Percentiles rank a stretch among this genome's conserved stretches.
These are phyloP conservation scores for Solanum chiquidenum DNA, from an alignment of 257 asterid species.

Conservation along the genomic window DNA sequence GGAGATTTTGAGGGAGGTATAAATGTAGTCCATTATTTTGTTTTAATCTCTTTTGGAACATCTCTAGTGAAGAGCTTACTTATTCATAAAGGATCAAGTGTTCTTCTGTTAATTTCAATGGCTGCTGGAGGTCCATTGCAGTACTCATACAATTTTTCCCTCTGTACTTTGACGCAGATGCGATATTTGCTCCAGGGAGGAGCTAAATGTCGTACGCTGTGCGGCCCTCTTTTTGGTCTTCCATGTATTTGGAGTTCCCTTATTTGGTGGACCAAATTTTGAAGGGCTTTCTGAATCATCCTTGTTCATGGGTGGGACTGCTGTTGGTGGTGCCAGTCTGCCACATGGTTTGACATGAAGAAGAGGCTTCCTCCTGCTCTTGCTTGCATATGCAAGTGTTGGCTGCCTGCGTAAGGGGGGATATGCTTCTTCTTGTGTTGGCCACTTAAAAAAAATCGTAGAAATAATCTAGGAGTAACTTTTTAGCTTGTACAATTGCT, in stretches of 20 bases:
- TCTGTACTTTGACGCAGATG: constrained; percentile 81
- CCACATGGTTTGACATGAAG: constrained; percentile 68
- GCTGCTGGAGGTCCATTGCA: constrained; percentile 31
- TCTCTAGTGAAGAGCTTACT: neutral
- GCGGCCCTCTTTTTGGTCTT: constrained; percentile 54
- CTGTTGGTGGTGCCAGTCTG: constrained; percentile 66
- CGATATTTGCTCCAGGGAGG: constrained; percentile 99
- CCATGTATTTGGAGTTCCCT: constrained; percentile 76
- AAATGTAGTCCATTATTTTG: constrained; percentile 4
- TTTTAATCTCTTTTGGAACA: neutral
- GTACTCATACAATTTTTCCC: constrained; percentile 38
- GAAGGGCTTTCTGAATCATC: constrained; percentile 83
- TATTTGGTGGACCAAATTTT: constrained; percentile 59
- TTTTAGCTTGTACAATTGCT: constrained; percentile 31
- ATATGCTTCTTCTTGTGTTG: constrained; percentile 70
- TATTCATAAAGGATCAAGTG: neutral
- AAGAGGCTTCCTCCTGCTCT: constrained; percentile 77
- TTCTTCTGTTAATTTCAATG: constrained; percentile 14
- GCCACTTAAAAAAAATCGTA: constrained; percentile 37
- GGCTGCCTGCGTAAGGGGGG: constrained; percentile 52
- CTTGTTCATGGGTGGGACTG: constrained; percentile 66
- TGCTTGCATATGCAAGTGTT: constrained; percentile 71
- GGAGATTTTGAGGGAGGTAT: constrained; percentile 90
- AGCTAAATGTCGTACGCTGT: constrained; percentile 96
- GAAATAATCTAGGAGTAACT: constrained; percentile 17